Evolutionary conservation across 2,329 filamentous ascomycete species (phyloP), one percentile per base, ranked within the genome.

Genomic region (Phialocephala sp.): DNA sequence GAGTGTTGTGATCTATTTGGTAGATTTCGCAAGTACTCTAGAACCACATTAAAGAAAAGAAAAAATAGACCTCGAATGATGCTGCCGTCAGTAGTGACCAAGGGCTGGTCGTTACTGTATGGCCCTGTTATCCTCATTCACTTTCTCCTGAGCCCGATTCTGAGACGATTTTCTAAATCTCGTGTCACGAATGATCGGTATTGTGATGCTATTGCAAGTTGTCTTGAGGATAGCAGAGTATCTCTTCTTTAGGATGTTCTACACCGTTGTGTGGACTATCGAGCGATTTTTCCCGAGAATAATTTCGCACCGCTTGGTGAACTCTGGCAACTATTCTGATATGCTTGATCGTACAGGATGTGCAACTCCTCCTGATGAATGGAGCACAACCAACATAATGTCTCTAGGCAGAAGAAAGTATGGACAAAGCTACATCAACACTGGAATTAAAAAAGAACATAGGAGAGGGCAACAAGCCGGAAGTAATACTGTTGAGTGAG

Each of bases 241-340:
- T 35, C 9, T 54, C 32, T 52, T 59, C 41, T 54, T 59, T 24
- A 47, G 61, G 55, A 43, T n/a, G 27, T 59, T 59, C 27, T 8
- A 54, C 27, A 8, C 58, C 24, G 27, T 24, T n/a, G 43, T 41
- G 2, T 57, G 20, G 1, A 35, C 37, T 5, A 20, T 55, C 39
- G 41, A 50, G 24, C 11, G 57, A 18, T 39, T 63, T 20, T 9
- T n/a, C n/a, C n/a, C n/a, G 20, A 15, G 52, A 63, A 47, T 39
- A n/a, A 4, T 63, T 63, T 22, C 20, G 27, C 12, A 50, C 50
- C 32, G 22, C 9, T 35, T 58, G 60, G 60, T 63, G 54, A 52
- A 41, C 27, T 39, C 20, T 63, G 27, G 20, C 32, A 35, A 32
- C 9, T 14, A 43, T 45, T 9, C 32, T 63, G 36, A 24, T 37